These are phyloP conservation scores for Pseudovirgaria hyperparasitica DNA, from an alignment of 2,329 filamentous ascomycete genomes.

Conservation along the genomic window DNA sequence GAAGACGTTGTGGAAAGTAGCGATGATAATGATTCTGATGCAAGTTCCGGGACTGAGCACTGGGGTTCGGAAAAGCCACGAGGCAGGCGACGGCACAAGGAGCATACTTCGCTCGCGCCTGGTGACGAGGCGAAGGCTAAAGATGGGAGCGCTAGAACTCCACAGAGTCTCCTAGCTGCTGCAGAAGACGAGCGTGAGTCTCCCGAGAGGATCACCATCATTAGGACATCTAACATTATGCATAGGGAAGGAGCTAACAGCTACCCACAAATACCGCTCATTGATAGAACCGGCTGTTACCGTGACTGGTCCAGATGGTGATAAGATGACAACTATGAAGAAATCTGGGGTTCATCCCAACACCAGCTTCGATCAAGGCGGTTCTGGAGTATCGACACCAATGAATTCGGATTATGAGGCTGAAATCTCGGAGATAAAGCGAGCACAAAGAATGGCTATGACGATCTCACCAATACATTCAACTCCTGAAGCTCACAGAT, in stretches of 20 bases:
- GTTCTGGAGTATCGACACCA: slow-evolving; percentile 44
- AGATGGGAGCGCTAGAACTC: slow-evolving; percentile 25
- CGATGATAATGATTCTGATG: slow-evolving; percentile 42
- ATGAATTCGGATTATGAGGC: slow-evolving; percentile 79
- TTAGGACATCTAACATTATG: slow-evolving; percentile 23
- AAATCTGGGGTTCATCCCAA: slow-evolving; percentile 61
- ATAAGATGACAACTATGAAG: slow-evolving; percentile 37
- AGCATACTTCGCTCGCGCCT: no score
- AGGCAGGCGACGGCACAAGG: slow-evolving; percentile 25
- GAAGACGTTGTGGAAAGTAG: slow-evolving; percentile 50
- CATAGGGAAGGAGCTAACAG: slow-evolving; percentile 37
- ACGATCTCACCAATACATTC: slow-evolving; percentile 69
- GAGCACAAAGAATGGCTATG: slow-evolving; percentile 73
- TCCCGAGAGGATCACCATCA: slow-evolving; percentile 5
- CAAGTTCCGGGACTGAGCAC: slow-evolving; percentile 56
- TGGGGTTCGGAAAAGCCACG: slow-evolving; percentile 25
- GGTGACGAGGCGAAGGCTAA: slow-evolving; percentile 22
- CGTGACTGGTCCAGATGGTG: slow-evolving; percentile 49
- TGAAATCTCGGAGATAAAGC: slow-evolving; percentile 71
- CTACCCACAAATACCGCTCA: slow-evolving; percentile 48
- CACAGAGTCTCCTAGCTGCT: slow-evolving; percentile 55
- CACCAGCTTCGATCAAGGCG: slow-evolving; percentile 67
- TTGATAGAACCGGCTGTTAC: slow-evolving; percentile 56
- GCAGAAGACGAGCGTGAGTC: slow-evolving; percentile 66
- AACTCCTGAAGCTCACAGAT: slow-evolving; percentile 63